Conservation (phyloP, 1,284 basidiomycete genomes). For the Inonotus hispidus region DNA sequence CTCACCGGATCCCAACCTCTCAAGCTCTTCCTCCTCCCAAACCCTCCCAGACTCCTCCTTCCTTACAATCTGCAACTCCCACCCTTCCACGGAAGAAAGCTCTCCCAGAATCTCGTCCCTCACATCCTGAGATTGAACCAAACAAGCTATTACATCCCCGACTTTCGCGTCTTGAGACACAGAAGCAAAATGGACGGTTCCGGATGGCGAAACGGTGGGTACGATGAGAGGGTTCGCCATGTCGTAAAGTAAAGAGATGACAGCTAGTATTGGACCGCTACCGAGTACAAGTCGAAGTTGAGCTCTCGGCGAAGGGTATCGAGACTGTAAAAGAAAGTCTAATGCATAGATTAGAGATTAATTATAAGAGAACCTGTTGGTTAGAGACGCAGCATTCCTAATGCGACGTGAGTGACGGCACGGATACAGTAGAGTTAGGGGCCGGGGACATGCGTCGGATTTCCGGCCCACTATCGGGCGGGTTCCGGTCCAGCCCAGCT, state of each 20-base stretch:
- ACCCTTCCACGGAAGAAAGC: conserved; percentile 44
- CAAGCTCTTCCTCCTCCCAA: conserved; percentile 69
- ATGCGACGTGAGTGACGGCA: neutral
- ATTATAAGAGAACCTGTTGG: neutral
- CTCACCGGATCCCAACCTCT: conserved; percentile 59
- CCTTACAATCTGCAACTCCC: conserved; percentile 63
- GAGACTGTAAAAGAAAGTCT: neutral
- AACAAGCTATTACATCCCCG: conserved; percentile 50
- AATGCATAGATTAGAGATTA: neutral
- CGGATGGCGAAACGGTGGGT: conserved; percentile 53
- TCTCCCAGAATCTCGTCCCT: conserved; percentile 51
- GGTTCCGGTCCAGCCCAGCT: neutral
- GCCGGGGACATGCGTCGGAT: neutral
- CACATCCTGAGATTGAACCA: conserved; percentile 44
- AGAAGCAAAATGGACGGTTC: conserved; percentile 58
- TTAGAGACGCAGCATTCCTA: neutral
- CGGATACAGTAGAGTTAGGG: neutral
- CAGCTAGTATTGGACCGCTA: neutral
- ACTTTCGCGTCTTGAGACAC: conserved; percentile 46
- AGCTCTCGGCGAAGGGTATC: neutral
- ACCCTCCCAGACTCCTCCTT: conserved; percentile 49
- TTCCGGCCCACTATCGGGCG: neutral
- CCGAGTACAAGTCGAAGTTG: neutral
- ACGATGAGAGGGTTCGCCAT: conserved; percentile 46
- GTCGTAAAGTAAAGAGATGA: neutral